Conservation (phyloP, 2,329 filamentous ascomycete species). For the Graphium sp. region DNA sequence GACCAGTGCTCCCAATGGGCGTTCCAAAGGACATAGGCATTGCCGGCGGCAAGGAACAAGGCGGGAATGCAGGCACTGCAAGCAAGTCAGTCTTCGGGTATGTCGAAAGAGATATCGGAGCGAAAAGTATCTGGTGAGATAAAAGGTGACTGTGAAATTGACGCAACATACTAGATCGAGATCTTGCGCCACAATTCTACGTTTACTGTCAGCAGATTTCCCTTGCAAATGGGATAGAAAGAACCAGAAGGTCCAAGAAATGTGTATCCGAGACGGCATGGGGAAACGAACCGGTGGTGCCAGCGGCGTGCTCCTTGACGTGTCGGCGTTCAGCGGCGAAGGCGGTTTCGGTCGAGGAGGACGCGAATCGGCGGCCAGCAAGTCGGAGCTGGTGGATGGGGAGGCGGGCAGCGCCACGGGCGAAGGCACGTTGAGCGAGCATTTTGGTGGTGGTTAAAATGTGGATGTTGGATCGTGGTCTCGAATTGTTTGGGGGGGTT, state of each 20-base stretch:
- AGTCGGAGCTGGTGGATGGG: slow-evolving; percentile 39
- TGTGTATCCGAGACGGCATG: slow-evolving; percentile 4
- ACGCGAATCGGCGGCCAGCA: slow-evolving; percentile 56
- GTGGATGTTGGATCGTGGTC: no score
- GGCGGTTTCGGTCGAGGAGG: slow-evolving; percentile 64
- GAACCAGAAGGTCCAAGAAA: background rate
- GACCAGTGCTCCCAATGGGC: slow-evolving; percentile 95
- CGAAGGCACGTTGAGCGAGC: slow-evolving; percentile 44
- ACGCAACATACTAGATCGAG: slow-evolving; percentile 67
- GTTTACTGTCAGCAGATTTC: no score
- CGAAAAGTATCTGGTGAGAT: background rate
- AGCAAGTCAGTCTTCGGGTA: slow-evolving; percentile 2
- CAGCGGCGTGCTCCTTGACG: slow-evolving; percentile 78
- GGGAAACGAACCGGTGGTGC: slow-evolving; percentile 56
- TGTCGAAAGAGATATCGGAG: background rate
- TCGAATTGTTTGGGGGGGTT: no score
- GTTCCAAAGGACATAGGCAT: slow-evolving; percentile 82
- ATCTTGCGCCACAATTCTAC: slow-evolving; percentile 91
- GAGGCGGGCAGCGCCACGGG: slow-evolving; percentile 47
- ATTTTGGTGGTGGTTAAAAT: no score
- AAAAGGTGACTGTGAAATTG: background rate
- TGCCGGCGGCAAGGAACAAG: slow-evolving; percentile 55
- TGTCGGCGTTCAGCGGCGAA: slow-evolving; percentile 86
- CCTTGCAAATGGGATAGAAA: slow-evolving; percentile 10
- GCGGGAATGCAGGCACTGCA: slow-evolving; percentile 57